These are phyloP conservation scores for Rutstroemia sp. DNA, from an alignment of 2,329 filamentous ascomycete species.

Conservation along the genomic window DNA sequence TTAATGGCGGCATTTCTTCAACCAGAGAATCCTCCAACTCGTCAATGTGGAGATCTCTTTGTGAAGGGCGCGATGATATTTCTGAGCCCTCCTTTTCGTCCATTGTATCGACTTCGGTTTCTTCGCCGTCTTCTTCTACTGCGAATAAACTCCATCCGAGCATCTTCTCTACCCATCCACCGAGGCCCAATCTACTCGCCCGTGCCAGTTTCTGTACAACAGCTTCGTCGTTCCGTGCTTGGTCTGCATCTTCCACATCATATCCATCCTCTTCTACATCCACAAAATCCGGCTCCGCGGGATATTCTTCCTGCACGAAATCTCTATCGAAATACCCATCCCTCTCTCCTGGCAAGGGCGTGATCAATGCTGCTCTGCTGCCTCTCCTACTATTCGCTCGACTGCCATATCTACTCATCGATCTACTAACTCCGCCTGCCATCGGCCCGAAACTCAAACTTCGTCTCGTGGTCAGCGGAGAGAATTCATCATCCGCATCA, in stretches of 20 bases:
- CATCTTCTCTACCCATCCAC: conserved; percentile 52
- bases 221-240: conserved; percentile 49
- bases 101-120: conserved; percentile 35
- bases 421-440: conserved; percentile 37
- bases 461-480: conserved; percentile 26
- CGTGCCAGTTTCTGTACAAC: conserved; percentile 50
- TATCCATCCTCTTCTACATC: conserved; percentile 53
- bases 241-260: conserved; percentile 44
- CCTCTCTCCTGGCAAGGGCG: conserved; percentile 38
- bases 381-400: conserved; percentile 30
- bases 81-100: conserved; percentile 32
- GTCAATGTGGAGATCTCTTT: conserved; percentile 15
- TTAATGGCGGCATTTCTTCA: conserved; percentile 41
- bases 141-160: conserved; percentile 56
- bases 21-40: conserved; percentile 31
- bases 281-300: conserved; percentile 54
- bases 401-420: conserved; percentile 40
- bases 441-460: conserved; percentile 31
- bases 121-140: conserved; percentile 53
- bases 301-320: conserved; percentile 30
- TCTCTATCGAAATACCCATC: conserved; percentile 38
- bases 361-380: conserved; percentile 23
- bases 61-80: conserved; percentile 20
- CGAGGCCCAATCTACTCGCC: conserved; percentile 43
- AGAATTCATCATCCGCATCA: conserved; percentile 32